Conservation (phyloP, 768 basidiomycete genomes). For the Lentinula sp. region DNA sequence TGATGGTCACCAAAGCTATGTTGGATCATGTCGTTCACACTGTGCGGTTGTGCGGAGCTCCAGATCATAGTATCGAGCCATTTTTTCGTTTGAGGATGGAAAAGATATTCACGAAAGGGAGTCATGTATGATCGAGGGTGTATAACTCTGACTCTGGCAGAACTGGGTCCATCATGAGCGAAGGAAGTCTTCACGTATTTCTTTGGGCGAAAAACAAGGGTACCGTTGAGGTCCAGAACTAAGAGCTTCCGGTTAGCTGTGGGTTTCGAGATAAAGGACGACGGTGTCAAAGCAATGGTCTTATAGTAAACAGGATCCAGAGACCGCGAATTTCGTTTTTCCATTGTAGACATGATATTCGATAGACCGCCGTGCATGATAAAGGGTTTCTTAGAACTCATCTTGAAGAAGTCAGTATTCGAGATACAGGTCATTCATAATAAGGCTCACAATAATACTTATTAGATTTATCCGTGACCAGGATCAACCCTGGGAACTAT, state of each 20-base stretch:
- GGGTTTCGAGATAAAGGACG: constrained; percentile 8
- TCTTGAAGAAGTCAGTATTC: neutral
- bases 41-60: constrained; percentile 82
- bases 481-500: no score
- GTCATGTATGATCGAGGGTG: constrained; percentile 63
- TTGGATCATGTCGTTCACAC: constrained; percentile 69
- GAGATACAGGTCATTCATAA: neutral
- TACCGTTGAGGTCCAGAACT: constrained; percentile 73
- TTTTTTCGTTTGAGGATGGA: constrained; percentile 46
- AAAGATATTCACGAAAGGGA: constrained; percentile 57
- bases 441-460: no score
- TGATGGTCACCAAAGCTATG: constrained; percentile 41
- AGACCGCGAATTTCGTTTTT: neutral
- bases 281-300: neutral
- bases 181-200: neutral
- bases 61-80: constrained; percentile 88
- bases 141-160: constrained; percentile 19
- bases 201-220: constrained; percentile 54
- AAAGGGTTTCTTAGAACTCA: neutral
- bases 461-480: no score
- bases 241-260: constrained; percentile 50
- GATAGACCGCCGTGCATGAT: neutral
- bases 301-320: neutral
- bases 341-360: neutral
- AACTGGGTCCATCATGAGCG: neutral